These are phyloP conservation scores for Kodamaea fungicola DNA, from an alignment of 1,139 yeast species.

Conservation along the genomic window DNA sequence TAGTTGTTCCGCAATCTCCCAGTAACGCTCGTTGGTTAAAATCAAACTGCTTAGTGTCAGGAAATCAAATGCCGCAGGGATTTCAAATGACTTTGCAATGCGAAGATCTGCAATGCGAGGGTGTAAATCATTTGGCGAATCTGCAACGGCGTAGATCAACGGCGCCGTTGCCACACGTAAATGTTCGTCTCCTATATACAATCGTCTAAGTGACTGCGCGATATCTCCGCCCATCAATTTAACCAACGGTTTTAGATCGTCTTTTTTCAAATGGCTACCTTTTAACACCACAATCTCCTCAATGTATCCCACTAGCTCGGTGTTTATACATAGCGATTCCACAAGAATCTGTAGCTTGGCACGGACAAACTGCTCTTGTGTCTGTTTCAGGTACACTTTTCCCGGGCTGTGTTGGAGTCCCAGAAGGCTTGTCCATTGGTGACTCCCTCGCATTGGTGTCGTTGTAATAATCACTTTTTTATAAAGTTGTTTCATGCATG, in stretches of 20 bases:
- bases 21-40: constrained; percentile 15
- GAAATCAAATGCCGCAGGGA: neutral
- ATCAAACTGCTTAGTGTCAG: constrained; percentile 12
- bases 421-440: constrained; percentile 13
- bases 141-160: neutral
- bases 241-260: constrained; percentile 10
- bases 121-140: neutral
- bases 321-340: constrained; percentile 27
- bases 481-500: constrained; percentile 32
- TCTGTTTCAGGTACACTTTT: constrained; percentile 6
- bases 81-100: constrained; percentile 1
- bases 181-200: constrained; percentile 14
- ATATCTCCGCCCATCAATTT: constrained; percentile 2
- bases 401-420: constrained; percentile 19
- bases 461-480: constrained; percentile 23
- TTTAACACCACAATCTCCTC: constrained; percentile 19
- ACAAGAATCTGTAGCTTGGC: constrained; percentile 28
- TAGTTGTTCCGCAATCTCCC: constrained; percentile 13
- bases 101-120: constrained; percentile 1
- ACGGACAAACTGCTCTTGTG: constrained; percentile 22
- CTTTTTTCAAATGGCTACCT: constrained; percentile 2
- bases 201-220: constrained; percentile 8
- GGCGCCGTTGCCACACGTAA: constrained; percentile 9
- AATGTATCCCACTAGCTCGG: constrained; percentile 21
- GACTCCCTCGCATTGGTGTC: constrained; percentile 18